These are phyloP conservation scores for Moesziomyces parantarcticus DNA, from an alignment of 1,284 basidiomycete genomes.

Conservation along the genomic window DNA sequence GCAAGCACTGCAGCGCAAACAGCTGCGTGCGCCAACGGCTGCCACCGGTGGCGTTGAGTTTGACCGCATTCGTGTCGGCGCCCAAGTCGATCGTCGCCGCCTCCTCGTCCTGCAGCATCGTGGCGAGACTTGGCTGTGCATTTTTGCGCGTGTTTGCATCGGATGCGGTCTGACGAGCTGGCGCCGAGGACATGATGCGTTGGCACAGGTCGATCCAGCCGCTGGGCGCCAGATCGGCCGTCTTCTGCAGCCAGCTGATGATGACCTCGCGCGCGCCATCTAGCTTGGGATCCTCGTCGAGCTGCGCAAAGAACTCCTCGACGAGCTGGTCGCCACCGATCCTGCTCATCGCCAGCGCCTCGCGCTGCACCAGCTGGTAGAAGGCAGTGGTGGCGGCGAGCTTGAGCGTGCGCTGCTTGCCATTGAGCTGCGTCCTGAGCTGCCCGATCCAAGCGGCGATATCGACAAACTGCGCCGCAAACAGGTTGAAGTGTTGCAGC, in stretches of 20 bases:
- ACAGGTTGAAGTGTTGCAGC: conserved; percentile 95
- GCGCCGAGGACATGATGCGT: conserved; percentile 78
- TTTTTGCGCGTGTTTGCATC: conserved; percentile 25
- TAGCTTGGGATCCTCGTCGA: conserved; percentile 93
- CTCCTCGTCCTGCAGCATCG: conserved; percentile 80
- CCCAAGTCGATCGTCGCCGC: conserved; percentile 78
- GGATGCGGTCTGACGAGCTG: conserved; percentile 4
- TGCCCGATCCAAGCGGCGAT: conserved; percentile 51
- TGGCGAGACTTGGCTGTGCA: conserved; percentile 31
- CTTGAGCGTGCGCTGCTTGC: conserved; percentile 76
- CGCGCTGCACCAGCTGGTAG: conserved; percentile 96
- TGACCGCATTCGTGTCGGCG: conserved; percentile 29
- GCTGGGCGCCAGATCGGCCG: conserved; percentile 88
- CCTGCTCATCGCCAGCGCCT: conserved; percentile 89
- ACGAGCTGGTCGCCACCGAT: conserved; percentile 93
- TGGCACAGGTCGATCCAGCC: conserved; percentile 99
- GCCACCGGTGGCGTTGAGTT: conserved; percentile 37
- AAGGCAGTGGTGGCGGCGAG: conserved; percentile 93
- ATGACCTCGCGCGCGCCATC: conserved; percentile 94
- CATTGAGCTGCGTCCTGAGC: conserved; percentile 47
- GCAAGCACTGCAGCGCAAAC: conserved; percentile 91
- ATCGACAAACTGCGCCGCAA: conserved; percentile 78
- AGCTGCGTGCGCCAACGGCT: conserved; percentile 92
- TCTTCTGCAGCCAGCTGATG: conserved; percentile 93
- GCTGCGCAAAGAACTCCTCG: conserved; percentile 90